Evolutionary conservation across 2,329 filamentous ascomycete genomes (phyloP).

Genomic region (Hypocreales sp.): DNA sequence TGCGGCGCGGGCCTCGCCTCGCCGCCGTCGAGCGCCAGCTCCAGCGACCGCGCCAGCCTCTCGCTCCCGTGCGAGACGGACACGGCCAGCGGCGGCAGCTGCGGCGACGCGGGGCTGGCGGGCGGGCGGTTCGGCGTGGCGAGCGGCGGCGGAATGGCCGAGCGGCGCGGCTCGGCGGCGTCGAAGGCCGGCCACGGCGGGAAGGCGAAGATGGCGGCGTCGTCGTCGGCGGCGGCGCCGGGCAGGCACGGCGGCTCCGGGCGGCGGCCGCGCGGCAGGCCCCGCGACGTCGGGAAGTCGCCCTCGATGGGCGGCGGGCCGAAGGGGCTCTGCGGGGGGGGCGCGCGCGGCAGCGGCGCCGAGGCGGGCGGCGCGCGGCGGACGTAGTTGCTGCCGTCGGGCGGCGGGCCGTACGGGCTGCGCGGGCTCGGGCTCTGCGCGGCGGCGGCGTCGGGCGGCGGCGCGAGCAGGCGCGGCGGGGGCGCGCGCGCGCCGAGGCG

Average conservation of each 20-base stretch:
- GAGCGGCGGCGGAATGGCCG: conserved; percentile 19
- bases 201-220: neutral
- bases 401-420: conserved; percentile 9
- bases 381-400: conserved; percentile 8
- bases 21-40: conserved; percentile 7
- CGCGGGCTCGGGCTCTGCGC: conserved; percentile 3
- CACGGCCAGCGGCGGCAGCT: conserved; percentile 18
- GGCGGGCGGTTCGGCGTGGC: conserved; percentile 8
- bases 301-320: conserved; percentile 11
- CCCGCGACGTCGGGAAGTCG: conserved; percentile 17
- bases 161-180: conserved; percentile 12
- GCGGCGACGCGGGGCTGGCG: conserved; percentile 14
- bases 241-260: conserved; percentile 6
- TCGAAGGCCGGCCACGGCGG: conserved; percentile 11
- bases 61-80: conserved; percentile 17
- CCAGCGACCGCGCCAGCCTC: conserved; percentile 15
- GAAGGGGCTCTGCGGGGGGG: neutral
- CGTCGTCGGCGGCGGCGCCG: conserved; percentile 1
- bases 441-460: conserved; percentile 7
- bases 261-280: conserved; percentile 19
- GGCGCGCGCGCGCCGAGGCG: conserved; percentile 9
- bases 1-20: neutral
- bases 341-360: conserved; percentile 5
- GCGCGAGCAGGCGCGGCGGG: conserved; percentile 6
- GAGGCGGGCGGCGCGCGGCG: conserved; percentile 4